These are phyloP conservation scores for Ballota nigra DNA, from an alignment of 257 asterid species.

Conservation along the genomic window DNA sequence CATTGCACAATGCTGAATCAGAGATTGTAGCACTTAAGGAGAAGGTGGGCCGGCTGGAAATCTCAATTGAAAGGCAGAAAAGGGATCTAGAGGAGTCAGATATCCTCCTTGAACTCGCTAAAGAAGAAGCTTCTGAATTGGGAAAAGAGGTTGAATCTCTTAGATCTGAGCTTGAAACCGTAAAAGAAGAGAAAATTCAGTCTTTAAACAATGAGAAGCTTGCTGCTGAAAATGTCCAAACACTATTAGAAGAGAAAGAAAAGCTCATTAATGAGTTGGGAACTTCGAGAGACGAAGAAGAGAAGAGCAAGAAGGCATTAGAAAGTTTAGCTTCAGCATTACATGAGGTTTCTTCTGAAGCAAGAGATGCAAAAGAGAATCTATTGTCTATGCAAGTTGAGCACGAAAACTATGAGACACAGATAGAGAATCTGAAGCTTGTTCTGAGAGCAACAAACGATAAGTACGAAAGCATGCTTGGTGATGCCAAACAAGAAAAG, in stretches of 20 bases:
- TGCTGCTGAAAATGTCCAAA: conserved; percentile 72
- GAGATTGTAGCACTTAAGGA: conserved; percentile 75
- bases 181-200: conserved; percentile 67
- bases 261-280: conserved; percentile 62
- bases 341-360: conserved; percentile 90
- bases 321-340: conserved; percentile 91
- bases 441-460: conserved; percentile 76
- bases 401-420: conserved; percentile 60
- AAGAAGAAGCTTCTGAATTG: conserved; percentile 61
- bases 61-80: conserved; percentile 63
- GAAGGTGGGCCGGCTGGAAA: conserved; percentile 68
- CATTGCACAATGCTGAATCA: conserved; percentile 68
- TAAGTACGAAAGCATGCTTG: conserved; percentile 78
- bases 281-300: conserved; percentile 78
- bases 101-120: conserved; percentile 46
- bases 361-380: conserved; percentile 85
- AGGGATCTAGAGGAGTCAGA: conserved; percentile 73
- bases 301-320: conserved; percentile 89
- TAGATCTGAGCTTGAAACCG: conserved; percentile 54
- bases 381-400: conserved; percentile 57
- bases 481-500: conserved; percentile 69
- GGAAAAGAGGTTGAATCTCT: conserved; percentile 62
- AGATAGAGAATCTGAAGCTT: conserved; percentile 74
- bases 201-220: conserved; percentile 69
- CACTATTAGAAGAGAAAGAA: conserved; percentile 69